Evolutionary conservation across 2,329 filamentous ascomycete genomes (phyloP), one percentile per base, ranked within the genome.

Genomic region (Elsinoe perseae): DNA sequence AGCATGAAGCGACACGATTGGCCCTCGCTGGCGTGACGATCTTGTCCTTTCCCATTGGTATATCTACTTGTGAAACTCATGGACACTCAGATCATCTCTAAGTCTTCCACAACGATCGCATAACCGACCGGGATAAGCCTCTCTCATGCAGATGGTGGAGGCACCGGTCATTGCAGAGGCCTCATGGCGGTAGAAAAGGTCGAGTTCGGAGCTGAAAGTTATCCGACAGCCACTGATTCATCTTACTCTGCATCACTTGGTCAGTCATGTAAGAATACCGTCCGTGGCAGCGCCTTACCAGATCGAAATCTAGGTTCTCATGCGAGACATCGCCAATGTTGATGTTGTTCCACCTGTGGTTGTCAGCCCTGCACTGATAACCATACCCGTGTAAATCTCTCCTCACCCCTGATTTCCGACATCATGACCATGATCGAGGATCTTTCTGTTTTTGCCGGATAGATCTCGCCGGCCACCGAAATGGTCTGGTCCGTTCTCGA

Each of bases 401-500:
- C n/a, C 43, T 4, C 28, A 48, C 43, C 21, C 21, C 27, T 48
- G 43, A 27, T n/a, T 27, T 3, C 43, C 43, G 20, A 48, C 6
- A 16, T 48, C 21, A 16, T 48, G 43, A 4, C 23, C 43, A 48
- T 48, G 21, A 16, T 27, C 23, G 7, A 48, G n/a, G 7, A 48
- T 48, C 23, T 48, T 48, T 21, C 18, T 16, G 10, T 27, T 16
- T n/a, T 30, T 48, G n/a, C 43, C 25, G 21, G 43, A 3, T 8
- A 48, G 20, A 48, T 48, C 43, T 16, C 43, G 43, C 7, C 27
- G 43, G 7, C 43, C 43, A 28, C 43, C 43, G n/a, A 48, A 48
- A 16, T 48, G 43, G n/a, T 48, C 21, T 5, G 43, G 43, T 8
- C 43, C 43, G 43, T 48, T 48, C 43, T 48, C 43, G n/a, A 48